These are phyloP conservation scores for Boletus smithii DNA, from an alignment of 1,284 basidiomycete species.

Conservation along the genomic window DNA sequence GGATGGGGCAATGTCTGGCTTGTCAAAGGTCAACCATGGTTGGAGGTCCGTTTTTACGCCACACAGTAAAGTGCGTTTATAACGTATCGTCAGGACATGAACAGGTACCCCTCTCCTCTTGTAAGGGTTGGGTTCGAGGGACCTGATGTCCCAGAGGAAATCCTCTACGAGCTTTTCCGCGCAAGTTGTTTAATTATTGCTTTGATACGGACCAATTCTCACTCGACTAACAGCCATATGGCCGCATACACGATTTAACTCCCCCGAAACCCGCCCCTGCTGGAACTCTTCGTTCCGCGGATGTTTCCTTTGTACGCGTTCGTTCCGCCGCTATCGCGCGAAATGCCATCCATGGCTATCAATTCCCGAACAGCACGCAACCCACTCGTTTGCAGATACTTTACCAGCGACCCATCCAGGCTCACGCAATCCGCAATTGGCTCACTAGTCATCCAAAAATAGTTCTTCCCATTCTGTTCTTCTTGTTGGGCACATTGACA, in stretches of 20 bases:
- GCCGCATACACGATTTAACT: slow-evolving; percentile 69
- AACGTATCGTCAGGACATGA: slow-evolving; percentile 68
- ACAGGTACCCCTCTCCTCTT: slow-evolving; percentile 71
- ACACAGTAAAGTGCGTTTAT: neutral
- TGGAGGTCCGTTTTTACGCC: slow-evolving; percentile 54
- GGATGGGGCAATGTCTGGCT: slow-evolving; percentile 65
- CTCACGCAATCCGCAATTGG: slow-evolving; percentile 81
- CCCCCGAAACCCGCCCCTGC: slow-evolving; percentile 61
- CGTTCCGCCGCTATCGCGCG: slow-evolving; percentile 78
- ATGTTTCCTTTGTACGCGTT: slow-evolving; percentile 59
- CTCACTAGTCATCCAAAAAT: slow-evolving; percentile 83
- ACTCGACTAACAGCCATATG: slow-evolving; percentile 64
- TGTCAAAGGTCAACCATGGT: slow-evolving; percentile 81
- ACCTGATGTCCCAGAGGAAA: slow-evolving; percentile 78
- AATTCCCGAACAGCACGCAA: slow-evolving; percentile 33
- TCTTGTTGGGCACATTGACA: slow-evolving; percentile 84
- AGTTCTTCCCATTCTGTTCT: slow-evolving; percentile 80
- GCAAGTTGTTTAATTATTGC: slow-evolving; percentile 39
- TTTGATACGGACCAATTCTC: slow-evolving; percentile 13
- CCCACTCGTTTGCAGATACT: slow-evolving; percentile 61
- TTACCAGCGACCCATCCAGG: slow-evolving; percentile 76
- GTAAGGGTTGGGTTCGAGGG: slow-evolving; percentile 84
- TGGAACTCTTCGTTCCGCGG: slow-evolving; percentile 66
- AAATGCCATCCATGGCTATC: slow-evolving; percentile 80
- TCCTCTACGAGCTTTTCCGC: slow-evolving; percentile 66